These are phyloP conservation scores for Ilyonectria sp. DNA, from an alignment of 2,329 filamentous ascomycete species.

Conservation along the genomic window DNA sequence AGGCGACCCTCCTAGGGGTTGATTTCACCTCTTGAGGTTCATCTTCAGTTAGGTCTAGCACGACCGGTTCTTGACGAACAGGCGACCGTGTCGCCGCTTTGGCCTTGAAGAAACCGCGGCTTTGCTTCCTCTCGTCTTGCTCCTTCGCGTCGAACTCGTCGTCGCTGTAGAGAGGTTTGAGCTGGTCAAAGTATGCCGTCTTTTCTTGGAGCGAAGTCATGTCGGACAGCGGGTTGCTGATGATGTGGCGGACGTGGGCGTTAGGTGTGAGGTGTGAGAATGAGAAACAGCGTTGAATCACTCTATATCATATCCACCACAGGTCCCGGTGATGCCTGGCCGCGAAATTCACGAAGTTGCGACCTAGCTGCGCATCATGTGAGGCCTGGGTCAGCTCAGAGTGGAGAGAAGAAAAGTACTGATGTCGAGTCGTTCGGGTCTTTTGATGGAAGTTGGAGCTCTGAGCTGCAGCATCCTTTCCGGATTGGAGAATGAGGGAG, in stretches of 20 bases:
- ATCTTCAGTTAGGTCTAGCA: slow-evolving; percentile 37
- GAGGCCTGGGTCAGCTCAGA: slow-evolving; percentile 3
- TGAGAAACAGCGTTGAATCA: neutral
- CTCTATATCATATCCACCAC: slow-evolving; percentile 11
- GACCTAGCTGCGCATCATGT: slow-evolving; percentile 20
- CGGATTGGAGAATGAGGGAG: slow-evolving; percentile 11
- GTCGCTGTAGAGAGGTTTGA: slow-evolving; percentile 55
- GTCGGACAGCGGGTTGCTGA: neutral
- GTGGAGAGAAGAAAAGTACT: neutral
- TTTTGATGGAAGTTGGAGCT: neutral
- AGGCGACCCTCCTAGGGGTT: slow-evolving; percentile 40
- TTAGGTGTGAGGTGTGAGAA: neutral
- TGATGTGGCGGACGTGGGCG: neutral
- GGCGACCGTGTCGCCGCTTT: slow-evolving; percentile 22
- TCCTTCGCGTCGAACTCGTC: slow-evolving; percentile 51
- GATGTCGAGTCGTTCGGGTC: slow-evolving; percentile 12
- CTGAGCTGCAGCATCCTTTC: slow-evolving; percentile 1
- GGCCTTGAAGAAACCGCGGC: slow-evolving; percentile 49
- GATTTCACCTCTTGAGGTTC: slow-evolving; percentile 31
- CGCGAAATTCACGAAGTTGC: neutral
- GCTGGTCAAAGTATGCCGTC: slow-evolving; percentile 61
- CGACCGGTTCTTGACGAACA: slow-evolving; percentile 20
- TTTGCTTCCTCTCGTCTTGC: slow-evolving; percentile 51
- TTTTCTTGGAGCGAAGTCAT: slow-evolving; percentile 59
- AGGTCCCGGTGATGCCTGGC: slow-evolving; percentile 22